Base-by-base conservation (phyloP, 768 basidiomycete genomes). In the Tephrocybe sp. region DNA sequence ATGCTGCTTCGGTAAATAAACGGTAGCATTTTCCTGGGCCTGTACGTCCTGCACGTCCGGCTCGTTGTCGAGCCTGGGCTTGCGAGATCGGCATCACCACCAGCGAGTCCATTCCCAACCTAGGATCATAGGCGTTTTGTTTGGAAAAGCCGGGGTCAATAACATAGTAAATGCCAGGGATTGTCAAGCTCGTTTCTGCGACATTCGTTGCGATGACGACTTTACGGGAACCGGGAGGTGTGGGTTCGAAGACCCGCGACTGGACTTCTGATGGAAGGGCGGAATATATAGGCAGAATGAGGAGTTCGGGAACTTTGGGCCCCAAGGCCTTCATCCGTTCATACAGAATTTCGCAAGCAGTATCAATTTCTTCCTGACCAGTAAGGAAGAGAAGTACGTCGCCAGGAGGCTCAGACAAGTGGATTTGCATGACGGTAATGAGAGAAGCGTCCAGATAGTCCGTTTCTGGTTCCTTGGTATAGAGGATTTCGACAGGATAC, bases 131-230 rank as follows among this genome's bases (percentile, higher is more conserved):
- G 1, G 95, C 96, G 63, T 98, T 98, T 69, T 99, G 97, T 68
- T 99, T 99, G 32, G 93, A 87, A 72, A 99, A 98, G 11, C 97
- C 97, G 1, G 97, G 96, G 64, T 99, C 97, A 55, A 99, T 87
- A 60, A 99, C 96, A 60, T 98, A 99, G 76, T 98, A 98, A 65
- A 99, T 97, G 26, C 95, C 97, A 31, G 94, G 93, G 62, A 98
- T 99, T 7, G 97, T 98, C 65, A 99, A 76, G 71, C 92, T 94
- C 10, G 97, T 98, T 75, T 99, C 97, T 2, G 97, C 97, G 48
- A 98, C 95, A 68, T 98, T 99, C 20, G 97, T 99, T n/a, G 97
- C 96, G 59, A 99, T 92, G 63, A 98, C 94, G 55, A 96, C 93
- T 73, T 99, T 99, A 53, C 97, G 89, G n/a, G 96, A 86, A 42